A percentile compares a stretch with the other conserved stretches of the same genome.
Conservation (phyloP, 306 rosid genomes). For the Casuarina glauca region DNA sequence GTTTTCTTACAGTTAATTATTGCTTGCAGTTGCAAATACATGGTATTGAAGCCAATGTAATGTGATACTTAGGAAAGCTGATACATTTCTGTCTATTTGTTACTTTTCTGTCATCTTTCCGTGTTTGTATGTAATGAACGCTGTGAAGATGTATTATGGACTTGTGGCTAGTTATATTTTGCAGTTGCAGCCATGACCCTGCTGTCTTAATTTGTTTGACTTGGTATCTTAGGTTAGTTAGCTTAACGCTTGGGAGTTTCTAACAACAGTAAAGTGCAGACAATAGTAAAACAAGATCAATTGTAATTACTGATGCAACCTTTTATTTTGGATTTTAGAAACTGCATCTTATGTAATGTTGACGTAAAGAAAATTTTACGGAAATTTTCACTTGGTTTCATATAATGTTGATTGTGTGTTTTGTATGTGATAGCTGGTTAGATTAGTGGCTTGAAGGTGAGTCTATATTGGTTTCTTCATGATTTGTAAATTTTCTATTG, state of each 20-base stretch:
- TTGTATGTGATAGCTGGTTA: no score
- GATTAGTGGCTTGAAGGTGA: no score
- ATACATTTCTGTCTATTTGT: constrained; percentile 38
- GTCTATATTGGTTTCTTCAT: no score
- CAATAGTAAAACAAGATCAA: constrained; percentile 28
- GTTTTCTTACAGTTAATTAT: background rate
- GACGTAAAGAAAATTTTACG: no score
- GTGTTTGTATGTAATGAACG: constrained; percentile 29
- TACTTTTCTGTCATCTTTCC: constrained; percentile 16
- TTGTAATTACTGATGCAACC: constrained; percentile 33
- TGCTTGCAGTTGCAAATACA: constrained; percentile 43
- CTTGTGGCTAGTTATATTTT: constrained; percentile 45
- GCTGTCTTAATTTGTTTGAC: constrained; percentile 53
- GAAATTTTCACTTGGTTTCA: no score
- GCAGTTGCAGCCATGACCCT: constrained; percentile 30
- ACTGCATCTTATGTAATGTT: no score
- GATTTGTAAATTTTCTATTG: no score
- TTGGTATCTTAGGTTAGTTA: constrained; percentile 52
- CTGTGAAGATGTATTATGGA: constrained; percentile 27
- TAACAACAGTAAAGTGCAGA: constrained; percentile 53
- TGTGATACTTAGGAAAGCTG: constrained; percentile 33
- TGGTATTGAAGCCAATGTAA: constrained; percentile 25
- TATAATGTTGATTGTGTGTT: no score
- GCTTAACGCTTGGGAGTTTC: constrained; percentile 51
- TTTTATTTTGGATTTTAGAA: background rate